A percentile compares a stretch with the other conserved stretches of the same genome.
Evolutionary conservation across 164 flowering plant genomes (phyloP).

Genomic region (Chimonanthus salicifolius): DNA sequence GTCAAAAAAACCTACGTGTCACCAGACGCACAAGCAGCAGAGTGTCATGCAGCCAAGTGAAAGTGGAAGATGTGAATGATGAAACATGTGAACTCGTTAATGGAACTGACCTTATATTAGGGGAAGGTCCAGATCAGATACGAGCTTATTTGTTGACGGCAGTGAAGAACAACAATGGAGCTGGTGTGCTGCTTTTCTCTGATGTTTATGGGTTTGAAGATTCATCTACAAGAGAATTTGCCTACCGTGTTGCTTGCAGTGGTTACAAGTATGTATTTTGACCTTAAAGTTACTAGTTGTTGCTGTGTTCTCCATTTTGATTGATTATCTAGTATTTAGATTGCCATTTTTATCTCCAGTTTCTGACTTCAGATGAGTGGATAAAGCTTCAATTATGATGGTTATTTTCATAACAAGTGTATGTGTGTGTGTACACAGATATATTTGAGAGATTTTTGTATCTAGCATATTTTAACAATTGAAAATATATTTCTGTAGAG

Average conservation of each 20-base stretch:
- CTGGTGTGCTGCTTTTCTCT: constrained; percentile 69
- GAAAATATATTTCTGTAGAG: not conserved
- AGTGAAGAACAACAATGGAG: constrained; percentile 82
- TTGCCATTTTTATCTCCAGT: not conserved
- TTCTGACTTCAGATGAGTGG: no score
- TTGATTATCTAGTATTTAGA: not conserved
- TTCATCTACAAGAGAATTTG: constrained; percentile 77
- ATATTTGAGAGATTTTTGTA: no score
- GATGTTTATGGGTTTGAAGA: constrained; percentile 80
- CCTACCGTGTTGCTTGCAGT: constrained; percentile 88
- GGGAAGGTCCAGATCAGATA: constrained; percentile 50
- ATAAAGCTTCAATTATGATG: no score
- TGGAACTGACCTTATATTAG: constrained; percentile 65
- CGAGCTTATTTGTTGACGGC: constrained; percentile 65
- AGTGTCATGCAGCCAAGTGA: constrained; percentile 33
- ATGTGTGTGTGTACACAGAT: no score
- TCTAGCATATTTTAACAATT: not conserved
- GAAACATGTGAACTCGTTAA: constrained; percentile 83
- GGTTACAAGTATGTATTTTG: constrained; percentile 75
- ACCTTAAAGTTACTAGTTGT: constrained; percentile 1
- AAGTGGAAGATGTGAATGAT: constrained; percentile 48
- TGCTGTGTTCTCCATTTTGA: not conserved
- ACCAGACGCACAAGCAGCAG: constrained; percentile 17
- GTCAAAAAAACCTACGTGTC: constrained; percentile 12
- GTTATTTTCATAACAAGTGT: no score